A percentile compares a stretch with the other conserved stretches of the same genome.
phyloP scores from a whole-genome alignment of 495 filamentous ascomycete species.

The Xylaria flabelliformis region DNA sequence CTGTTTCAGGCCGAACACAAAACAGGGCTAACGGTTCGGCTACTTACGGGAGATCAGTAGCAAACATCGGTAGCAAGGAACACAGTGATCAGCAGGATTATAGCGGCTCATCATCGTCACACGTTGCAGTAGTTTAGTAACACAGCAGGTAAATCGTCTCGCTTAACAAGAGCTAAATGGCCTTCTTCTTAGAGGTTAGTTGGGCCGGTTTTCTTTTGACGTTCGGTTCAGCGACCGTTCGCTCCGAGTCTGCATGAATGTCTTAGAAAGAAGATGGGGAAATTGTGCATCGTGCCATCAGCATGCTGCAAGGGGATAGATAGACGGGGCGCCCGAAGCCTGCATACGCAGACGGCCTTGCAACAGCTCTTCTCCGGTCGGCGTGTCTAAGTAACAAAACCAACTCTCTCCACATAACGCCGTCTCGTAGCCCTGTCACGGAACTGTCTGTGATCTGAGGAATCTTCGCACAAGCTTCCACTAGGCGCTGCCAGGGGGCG shows the following conservation, averaged over 20 bases:
- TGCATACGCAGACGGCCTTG: slow-evolving; percentile 18
- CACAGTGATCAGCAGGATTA: slow-evolving; percentile 36
- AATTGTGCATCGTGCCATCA: slow-evolving; percentile 4
- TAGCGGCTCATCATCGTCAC: slow-evolving; percentile 13
- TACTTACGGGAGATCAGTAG: slow-evolving; percentile 30
- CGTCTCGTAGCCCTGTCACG: slow-evolving; percentile 21
- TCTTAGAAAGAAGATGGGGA: not conserved
- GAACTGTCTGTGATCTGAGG: not conserved
- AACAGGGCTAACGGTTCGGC: slow-evolving; percentile 34
- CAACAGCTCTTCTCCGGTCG: slow-evolving; percentile 11
- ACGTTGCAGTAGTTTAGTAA: slow-evolving; percentile 17
- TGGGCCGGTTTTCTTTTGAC: slow-evolving; percentile 11
- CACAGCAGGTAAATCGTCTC: slow-evolving; percentile 26
- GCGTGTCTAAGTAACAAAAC: slow-evolving; percentile 12
- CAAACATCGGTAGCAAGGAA: slow-evolving; percentile 28
- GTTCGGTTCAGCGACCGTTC: slow-evolving; percentile 5
- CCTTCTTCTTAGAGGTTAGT: not conserved
- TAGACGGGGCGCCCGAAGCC: slow-evolving; percentile 17
- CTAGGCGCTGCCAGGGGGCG: slow-evolving; percentile 10
- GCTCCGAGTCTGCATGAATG: not conserved
- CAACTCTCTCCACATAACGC: slow-evolving; percentile 11
- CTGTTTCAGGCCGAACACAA: slow-evolving; percentile 37
- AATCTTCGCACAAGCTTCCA: slow-evolving; percentile 23
- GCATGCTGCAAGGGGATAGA: slow-evolving; percentile 17
- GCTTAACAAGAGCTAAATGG: not conserved